Conservation (phyloP, 345 rosid species). For the Brassica incana region DNA sequence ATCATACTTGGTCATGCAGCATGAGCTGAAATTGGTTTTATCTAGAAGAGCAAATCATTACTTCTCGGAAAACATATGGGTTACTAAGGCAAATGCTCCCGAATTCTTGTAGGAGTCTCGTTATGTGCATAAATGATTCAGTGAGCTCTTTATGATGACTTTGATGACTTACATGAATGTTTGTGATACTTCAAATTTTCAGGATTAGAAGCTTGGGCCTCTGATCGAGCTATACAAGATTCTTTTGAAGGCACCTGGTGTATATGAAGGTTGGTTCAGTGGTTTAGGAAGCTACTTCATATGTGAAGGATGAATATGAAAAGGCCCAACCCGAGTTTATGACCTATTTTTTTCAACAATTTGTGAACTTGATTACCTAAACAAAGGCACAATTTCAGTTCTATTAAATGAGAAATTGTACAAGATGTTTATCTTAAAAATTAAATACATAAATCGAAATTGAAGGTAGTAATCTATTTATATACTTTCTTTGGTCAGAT, state of each 20-base stretch:
- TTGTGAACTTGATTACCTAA: not conserved
- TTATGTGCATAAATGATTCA: not conserved
- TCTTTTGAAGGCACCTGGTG: slow-evolving; percentile 72
- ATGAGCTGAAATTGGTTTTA: slow-evolving; percentile 50
- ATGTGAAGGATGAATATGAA: slow-evolving; percentile 57
- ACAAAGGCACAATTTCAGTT: not conserved
- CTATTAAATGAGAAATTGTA: too few relatives aligned
- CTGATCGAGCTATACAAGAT: slow-evolving; percentile 37
- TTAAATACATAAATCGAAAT: not conserved
- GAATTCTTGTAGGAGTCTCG: not conserved
- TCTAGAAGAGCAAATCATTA: slow-evolving; percentile 91
- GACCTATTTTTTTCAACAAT: not conserved
- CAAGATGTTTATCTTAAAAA: too few relatives aligned
- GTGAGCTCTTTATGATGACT: not conserved
- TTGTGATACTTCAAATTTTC: slow-evolving; percentile 27
- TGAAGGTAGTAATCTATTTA: not conserved
- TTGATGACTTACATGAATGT: not conserved
- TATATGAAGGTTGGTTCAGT: slow-evolving; percentile 76
- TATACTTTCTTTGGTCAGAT: too few relatives aligned
- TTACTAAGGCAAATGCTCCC: slow-evolving; percentile 52
- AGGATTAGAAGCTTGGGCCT: slow-evolving; percentile 82
- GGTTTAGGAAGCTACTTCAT: slow-evolving; percentile 77
- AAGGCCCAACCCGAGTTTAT: slow-evolving; percentile 59
- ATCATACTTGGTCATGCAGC: slow-evolving; percentile 43
- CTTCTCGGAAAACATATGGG: slow-evolving; percentile 86